A percentile compares a stretch with the other conserved stretches of the same genome.
Conservation (phyloP, 2,329 filamentous ascomycete genomes). For the Diaporthe sp. region DNA sequence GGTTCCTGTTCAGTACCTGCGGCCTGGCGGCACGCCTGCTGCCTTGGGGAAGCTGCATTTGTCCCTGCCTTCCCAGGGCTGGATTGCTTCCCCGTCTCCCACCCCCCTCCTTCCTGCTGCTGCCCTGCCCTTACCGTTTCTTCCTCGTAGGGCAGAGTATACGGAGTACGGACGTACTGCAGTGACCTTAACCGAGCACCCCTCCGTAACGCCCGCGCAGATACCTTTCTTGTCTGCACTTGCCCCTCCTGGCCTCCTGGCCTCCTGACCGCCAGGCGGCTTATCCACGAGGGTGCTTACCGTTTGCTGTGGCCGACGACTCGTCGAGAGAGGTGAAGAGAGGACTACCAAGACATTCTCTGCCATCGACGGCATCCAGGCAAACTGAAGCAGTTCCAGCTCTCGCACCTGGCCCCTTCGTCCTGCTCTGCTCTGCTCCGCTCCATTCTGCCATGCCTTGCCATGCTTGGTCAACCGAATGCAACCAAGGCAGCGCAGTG, state of each 20-base stretch:
- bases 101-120: neutral
- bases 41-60: neutral
- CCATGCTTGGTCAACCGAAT: neutral
- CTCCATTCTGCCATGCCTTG: neutral
- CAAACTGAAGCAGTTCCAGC: neutral
- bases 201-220: neutral
- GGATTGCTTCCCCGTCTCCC: neutral
- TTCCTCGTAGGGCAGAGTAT: conserved; percentile 17
- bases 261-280: neutral
- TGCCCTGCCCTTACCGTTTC: conserved; percentile 13
- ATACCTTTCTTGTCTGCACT: neutral
- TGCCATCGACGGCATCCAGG: neutral
- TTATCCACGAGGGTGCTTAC: neutral
- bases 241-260: too few species aligned
- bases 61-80: conserved; percentile 29
- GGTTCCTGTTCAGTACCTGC: neutral
- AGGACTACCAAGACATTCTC: neutral
- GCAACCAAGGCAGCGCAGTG: conserved; percentile 4
- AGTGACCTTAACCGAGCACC: neutral
- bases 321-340: too few species aligned
- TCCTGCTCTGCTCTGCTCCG: neutral
- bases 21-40: neutral
- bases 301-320: neutral
- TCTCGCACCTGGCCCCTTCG: neutral
- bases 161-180: too few species aligned